Conservation (phyloP, 305 asterid genomes). For the Ilex paraguariensis region DNA sequence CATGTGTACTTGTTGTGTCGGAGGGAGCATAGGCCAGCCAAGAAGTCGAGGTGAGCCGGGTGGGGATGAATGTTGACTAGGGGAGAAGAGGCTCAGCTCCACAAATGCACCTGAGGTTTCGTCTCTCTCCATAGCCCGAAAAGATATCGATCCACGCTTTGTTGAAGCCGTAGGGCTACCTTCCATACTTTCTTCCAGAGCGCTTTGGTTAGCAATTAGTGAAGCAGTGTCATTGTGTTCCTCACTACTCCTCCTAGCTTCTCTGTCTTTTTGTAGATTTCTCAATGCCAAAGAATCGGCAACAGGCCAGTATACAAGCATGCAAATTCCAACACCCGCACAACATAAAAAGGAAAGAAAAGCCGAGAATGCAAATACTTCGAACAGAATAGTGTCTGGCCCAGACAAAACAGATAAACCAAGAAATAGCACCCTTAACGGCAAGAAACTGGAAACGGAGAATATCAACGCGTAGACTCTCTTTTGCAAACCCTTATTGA, state of each 20-base stretch:
- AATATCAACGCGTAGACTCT: conserved; percentile 71
- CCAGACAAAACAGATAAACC: conserved; percentile 59
- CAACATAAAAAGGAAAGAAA: conserved; percentile 75
- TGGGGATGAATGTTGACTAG: conserved; percentile 40
- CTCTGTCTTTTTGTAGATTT: conserved; percentile 49
- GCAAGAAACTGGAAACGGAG: conserved; percentile 46
- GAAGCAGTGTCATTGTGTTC: conserved; percentile 49
- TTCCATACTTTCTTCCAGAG: conserved; percentile 26
- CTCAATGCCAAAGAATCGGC: conserved; percentile 75
- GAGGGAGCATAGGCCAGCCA: conserved; percentile 61
- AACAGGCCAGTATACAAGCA: conserved; percentile 78
- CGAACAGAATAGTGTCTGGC: conserved; percentile 40
- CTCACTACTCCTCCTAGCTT: conserved; percentile 33
- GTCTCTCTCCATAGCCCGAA: conserved; percentile 39
- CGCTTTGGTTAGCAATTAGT: conserved; percentile 48
- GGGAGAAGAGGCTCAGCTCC: conserved; percentile 70
- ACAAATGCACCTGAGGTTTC: conserved; percentile 50
- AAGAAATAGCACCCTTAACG: conserved; percentile 63
- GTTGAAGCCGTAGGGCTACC: conserved; percentile 39
- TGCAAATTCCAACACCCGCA: conserved; percentile 64
- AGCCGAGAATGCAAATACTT: conserved; percentile 62
- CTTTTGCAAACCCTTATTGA: conserved; percentile 79
- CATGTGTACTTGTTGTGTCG: conserved; percentile 20
- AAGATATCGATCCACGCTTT: conserved; percentile 52
- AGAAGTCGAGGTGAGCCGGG: conserved; percentile 52